Conservation (phyloP, 345 rosid species). For the Eucalyptus curtisii region DNA sequence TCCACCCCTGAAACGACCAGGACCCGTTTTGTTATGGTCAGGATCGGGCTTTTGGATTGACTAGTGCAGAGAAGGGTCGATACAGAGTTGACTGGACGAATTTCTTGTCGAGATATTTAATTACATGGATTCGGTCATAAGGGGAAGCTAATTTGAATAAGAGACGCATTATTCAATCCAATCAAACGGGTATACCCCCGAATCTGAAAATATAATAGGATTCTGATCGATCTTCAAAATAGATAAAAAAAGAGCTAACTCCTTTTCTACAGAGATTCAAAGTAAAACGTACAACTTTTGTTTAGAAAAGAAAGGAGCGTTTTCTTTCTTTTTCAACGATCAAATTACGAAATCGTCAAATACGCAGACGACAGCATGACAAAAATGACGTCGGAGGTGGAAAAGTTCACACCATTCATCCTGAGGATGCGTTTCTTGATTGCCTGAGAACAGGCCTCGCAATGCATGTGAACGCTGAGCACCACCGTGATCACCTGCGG, state of each 20-base stretch:
- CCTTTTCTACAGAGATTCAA: neutral
- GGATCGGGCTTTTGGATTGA: neutral
- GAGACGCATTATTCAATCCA: neutral
- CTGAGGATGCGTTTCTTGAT: slow-evolving; percentile 80
- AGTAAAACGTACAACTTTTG: neutral
- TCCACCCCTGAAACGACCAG: slow-evolving; percentile 53
- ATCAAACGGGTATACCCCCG: neutral
- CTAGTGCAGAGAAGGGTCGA: neutral
- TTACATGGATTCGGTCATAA: neutral
- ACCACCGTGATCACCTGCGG: slow-evolving; percentile 57
- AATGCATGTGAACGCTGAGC: slow-evolving; percentile 81
- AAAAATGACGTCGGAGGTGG: neutral
- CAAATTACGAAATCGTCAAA: neutral
- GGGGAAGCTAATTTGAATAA: neutral
- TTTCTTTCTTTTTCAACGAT: neutral
- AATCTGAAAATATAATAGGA: neutral
- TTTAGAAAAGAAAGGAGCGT: neutral
- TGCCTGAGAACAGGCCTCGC: slow-evolving; percentile 84
- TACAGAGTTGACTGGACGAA: neutral
- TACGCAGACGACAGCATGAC: neutral
- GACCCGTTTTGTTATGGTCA: neutral
- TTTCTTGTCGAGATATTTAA: neutral
- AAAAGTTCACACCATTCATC: slow-evolving; percentile 55
- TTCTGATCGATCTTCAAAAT: neutral
- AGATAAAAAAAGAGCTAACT: neutral